phyloP scores from a whole-genome alignment of 768 basidiomycete genomes.

The Gloeopeniophorella convolvens region DNA sequence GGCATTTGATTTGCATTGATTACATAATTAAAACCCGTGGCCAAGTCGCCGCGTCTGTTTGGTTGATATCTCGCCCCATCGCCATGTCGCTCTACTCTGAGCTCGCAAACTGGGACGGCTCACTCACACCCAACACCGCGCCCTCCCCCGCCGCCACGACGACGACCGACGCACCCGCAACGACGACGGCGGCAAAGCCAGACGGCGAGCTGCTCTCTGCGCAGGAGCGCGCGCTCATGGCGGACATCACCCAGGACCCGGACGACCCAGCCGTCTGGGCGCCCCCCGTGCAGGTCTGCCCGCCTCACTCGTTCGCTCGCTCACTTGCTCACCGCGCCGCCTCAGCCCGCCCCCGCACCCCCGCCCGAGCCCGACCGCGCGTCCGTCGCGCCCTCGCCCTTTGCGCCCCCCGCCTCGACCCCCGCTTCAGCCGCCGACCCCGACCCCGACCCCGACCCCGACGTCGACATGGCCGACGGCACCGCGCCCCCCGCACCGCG shows the following conservation, averaged over 20 bases:
- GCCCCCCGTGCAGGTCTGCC: background rate
- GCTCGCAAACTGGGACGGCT: conserved; percentile 19
- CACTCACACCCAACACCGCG: conserved; percentile 2
- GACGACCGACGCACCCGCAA: too few relatives aligned
- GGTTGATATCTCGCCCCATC: background rate
- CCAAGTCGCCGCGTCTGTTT: too few relatives aligned
- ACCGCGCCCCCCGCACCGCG: too few relatives aligned
- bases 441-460: background rate
- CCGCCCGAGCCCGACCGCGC: background rate
- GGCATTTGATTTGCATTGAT: too few relatives aligned
- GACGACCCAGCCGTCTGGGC: conserved; percentile 11
- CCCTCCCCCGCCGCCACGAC: too few relatives aligned
- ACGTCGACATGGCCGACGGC: background rate
- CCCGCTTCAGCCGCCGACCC: too few relatives aligned
- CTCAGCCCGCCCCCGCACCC: too few relatives aligned
- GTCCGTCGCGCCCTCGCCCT: conserved; percentile 7
- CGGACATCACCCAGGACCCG: conserved; percentile 11
- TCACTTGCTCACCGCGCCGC: too few relatives aligned
- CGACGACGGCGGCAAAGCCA: too few relatives aligned
- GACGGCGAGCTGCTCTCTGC: too few relatives aligned
- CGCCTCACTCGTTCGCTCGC: too few relatives aligned
- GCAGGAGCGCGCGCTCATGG: conserved; percentile 19
- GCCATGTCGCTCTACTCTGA: conserved; percentile 12
- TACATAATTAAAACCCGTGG: conserved; percentile 10
- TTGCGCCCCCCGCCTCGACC: too few relatives aligned